Percentiles rank a stretch among this genome's conserved stretches.
These are phyloP conservation scores for Diaporthe nobilis DNA, from an alignment of 2,329 filamentous ascomycete species.

Conservation along the genomic window DNA sequence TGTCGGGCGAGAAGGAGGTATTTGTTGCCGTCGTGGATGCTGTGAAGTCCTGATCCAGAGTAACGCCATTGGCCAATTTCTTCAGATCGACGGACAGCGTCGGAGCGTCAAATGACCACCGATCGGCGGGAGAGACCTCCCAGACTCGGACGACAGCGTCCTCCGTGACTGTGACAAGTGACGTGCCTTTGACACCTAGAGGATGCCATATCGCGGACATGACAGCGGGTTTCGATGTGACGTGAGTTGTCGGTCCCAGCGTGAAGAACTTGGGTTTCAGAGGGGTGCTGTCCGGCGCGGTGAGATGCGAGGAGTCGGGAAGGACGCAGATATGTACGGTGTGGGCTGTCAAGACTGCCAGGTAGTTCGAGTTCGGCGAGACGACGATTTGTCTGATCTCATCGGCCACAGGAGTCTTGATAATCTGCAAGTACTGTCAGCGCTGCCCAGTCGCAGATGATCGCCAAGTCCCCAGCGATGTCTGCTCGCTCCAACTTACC, in stretches of 20 bases:
- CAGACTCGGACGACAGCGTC: constrained; percentile 92
- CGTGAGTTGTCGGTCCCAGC: constrained; percentile 92
- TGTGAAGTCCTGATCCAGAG: constrained; percentile 84
- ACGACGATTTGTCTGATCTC: constrained; percentile 88
- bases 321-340: constrained; percentile 91
- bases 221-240: constrained; percentile 85
- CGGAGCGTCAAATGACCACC: constrained; percentile 89
- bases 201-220: constrained; percentile 93
- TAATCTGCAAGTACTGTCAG: constrained; percentile 63
- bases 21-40: constrained; percentile 81
- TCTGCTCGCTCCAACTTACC: constrained; percentile 53
- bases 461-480: neutral
- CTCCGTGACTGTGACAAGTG: constrained; percentile 88
- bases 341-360: constrained; percentile 88
- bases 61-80: constrained; percentile 88
- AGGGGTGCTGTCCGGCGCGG: constrained; percentile 74
- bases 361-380: constrained; percentile 84
- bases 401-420: constrained; percentile 83
- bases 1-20: constrained; percentile 89
- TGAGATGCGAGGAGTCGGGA: constrained; percentile 83
- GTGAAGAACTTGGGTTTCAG: constrained; percentile 90
- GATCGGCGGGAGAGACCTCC: constrained; percentile 87
- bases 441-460: constrained; percentile 5
- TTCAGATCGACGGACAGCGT: constrained; percentile 88
- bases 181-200: constrained; percentile 83